Conservation (phyloP, 108 stramenopile species). For the Skeletonema potamos region DNA sequence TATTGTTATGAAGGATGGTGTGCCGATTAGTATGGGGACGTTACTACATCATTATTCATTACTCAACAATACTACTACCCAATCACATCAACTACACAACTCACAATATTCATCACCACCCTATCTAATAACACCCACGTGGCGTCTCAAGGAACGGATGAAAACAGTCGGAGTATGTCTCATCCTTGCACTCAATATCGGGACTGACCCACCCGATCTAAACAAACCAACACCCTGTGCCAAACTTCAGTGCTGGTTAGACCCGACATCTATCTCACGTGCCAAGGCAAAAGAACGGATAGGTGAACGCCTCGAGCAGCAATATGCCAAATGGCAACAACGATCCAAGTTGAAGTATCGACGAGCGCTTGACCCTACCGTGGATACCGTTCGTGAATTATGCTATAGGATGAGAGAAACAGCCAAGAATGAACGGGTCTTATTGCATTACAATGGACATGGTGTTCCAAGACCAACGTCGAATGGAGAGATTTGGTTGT, state of each 20-base stretch:
- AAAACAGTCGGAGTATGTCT: conserved; percentile 92
- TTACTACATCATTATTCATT: conserved; percentile 43
- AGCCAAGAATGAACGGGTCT: conserved; percentile 81
- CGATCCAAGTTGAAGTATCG: conserved; percentile 72
- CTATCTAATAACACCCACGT: conserved; percentile 60
- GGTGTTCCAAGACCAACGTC: conserved; percentile 96
- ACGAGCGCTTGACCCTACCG: conserved; percentile 90
- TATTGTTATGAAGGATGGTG: conserved; percentile 43
- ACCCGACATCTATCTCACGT: conserved; percentile 74
- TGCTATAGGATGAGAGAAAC: conserved; percentile 73
- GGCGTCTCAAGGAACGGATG: conserved; percentile 94
- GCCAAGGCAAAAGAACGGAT: conserved; percentile 89
- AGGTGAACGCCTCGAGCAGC: conserved; percentile 84
- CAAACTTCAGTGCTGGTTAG: conserved; percentile 93
- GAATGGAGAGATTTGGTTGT: conserved; percentile 97
- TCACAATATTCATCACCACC: conserved; percentile 2
- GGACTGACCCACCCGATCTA: conserved; percentile 97
- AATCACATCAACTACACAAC: neutral
- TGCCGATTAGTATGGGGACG: conserved; percentile 26
- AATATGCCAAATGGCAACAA: conserved; percentile 89
- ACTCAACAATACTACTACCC: neutral
- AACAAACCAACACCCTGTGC: conserved; percentile 90
- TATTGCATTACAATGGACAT: conserved; percentile 99
- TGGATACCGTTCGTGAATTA: conserved; percentile 87
- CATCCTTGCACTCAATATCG: conserved; percentile 94